Evolutionary conservation across 768 basidiomycete genomes (phyloP).

Genomic region (Boletus tylopilopsis): DNA sequence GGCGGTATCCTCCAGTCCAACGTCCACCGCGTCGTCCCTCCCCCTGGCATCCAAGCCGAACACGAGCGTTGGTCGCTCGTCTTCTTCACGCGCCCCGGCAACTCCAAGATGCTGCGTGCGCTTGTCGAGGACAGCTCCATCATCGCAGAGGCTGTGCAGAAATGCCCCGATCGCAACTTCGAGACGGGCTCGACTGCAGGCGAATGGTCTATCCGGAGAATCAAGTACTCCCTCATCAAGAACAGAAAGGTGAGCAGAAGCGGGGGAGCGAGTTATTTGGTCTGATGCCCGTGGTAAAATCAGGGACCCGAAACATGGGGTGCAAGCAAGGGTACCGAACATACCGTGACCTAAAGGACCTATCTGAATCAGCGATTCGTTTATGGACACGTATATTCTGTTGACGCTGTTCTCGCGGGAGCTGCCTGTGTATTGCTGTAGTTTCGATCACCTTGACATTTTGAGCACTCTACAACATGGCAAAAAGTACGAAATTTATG

Average conservation of each 20-base stretch:
- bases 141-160: conserved; percentile 43
- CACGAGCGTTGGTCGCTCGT: conserved; percentile 64
- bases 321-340: conserved; percentile 29
- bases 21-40: conserved; percentile 60
- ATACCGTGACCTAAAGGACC: conserved; percentile 16
- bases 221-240: conserved; percentile 38
- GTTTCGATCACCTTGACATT: too few relatives aligned
- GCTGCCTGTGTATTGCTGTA: background rate
- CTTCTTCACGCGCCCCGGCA: conserved; percentile 62
- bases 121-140: conserved; percentile 48
- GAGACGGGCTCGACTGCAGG: conserved; percentile 35
- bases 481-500: too few relatives aligned
- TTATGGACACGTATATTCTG: background rate
- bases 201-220: conserved; percentile 41
- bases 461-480: too few relatives aligned
- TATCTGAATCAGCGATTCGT: too few relatives aligned
- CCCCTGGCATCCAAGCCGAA: conserved; percentile 53
- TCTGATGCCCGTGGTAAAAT: background rate
- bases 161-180: conserved; percentile 36
- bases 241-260: conserved; percentile 38
- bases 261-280: background rate
- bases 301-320: conserved; percentile 33
- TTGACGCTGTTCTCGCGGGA: background rate
- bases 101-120: conserved; percentile 48
- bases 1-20: conserved; percentile 63